Percentiles rank a stretch among this genome's conserved stretches.
Evolutionary conservation across 768 basidiomycete genomes (phyloP).

Genomic region (Termitomyces sp.): DNA sequence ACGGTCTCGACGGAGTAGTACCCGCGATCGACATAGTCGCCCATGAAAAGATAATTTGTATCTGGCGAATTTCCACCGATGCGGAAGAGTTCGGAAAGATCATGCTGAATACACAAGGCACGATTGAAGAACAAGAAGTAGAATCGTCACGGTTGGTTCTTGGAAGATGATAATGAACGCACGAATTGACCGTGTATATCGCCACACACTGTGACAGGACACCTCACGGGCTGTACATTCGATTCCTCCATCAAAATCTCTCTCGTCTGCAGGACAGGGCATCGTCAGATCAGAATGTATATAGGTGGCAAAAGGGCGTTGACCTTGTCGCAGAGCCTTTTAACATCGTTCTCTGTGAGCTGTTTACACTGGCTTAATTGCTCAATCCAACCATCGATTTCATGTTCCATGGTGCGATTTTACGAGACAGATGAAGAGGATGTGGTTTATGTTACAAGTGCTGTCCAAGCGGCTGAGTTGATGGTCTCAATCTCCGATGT

Average conservation of each 20-base stretch:
- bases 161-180: constrained; percentile 36
- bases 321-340: constrained; percentile 98
- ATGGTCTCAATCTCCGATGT: constrained; percentile 26
- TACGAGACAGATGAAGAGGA: constrained; percentile 21
- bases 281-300: constrained; percentile 19
- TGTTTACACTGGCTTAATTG: constrained; percentile 98
- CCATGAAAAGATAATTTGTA: constrained; percentile 99
- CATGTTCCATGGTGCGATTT: constrained; percentile 50
- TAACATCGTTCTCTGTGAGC: constrained; percentile 90
- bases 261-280: constrained; percentile 59
- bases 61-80: constrained; percentile 99
- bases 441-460: constrained; percentile 25
- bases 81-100: constrained; percentile 97
- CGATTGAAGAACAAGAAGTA: constrained; percentile 4
- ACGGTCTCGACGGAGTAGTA: constrained; percentile 99
- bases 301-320: constrained; percentile 12
- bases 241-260: constrained; percentile 99
- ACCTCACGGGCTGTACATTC: constrained; percentile 97
- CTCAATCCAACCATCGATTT: constrained; percentile 96
- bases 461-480: constrained; percentile 22
- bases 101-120: constrained; percentile 62
- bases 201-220: constrained; percentile 98
- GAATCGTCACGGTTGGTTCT: constrained; percentile 11
- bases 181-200: constrained; percentile 99
- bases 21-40: constrained; percentile 98